Evolutionary conservation across 345 rosid species (phyloP).

Genomic region (Gossypium longicalyx): DNA sequence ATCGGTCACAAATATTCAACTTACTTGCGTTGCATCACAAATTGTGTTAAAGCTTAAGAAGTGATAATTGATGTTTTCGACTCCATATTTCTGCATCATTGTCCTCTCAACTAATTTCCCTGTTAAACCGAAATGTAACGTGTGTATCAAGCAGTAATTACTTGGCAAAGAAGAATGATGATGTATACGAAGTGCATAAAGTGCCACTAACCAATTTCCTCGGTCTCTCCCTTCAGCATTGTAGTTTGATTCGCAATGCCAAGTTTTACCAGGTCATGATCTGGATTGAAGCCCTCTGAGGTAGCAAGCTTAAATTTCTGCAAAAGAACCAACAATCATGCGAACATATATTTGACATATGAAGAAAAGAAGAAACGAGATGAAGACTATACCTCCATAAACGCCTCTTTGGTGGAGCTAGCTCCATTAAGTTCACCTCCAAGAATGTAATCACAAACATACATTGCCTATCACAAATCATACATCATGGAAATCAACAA

Average conservation of each 20-base stretch:
- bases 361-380: background rate
- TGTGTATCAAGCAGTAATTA: background rate
- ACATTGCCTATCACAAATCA: slow-evolving; percentile 51
- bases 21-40: slow-evolving; percentile 96
- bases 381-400: slow-evolving; percentile 56
- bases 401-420: slow-evolving; percentile 85
- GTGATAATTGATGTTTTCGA: slow-evolving; percentile 69
- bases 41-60: slow-evolving; percentile 94
- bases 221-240: slow-evolving; percentile 96
- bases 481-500: background rate
- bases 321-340: slow-evolving; percentile 25
- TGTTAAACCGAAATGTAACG: slow-evolving; percentile 23
- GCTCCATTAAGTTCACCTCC: slow-evolving; percentile 79
- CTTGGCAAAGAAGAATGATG: background rate
- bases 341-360: background rate
- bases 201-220: slow-evolving; percentile 71
- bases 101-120: slow-evolving; percentile 80
- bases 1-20: background rate
- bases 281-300: slow-evolving; percentile 88
- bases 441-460: slow-evolving; percentile 92
- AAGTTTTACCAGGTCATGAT: slow-evolving; percentile 63
- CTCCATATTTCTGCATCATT: slow-evolving; percentile 87
- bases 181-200: slow-evolving; percentile 14
- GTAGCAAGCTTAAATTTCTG: slow-evolving; percentile 83
- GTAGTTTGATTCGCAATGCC: slow-evolving; percentile 99